phyloP scores from a whole-genome alignment of 345 rosid species.

The Eucalyptus guilfoylei region DNA sequence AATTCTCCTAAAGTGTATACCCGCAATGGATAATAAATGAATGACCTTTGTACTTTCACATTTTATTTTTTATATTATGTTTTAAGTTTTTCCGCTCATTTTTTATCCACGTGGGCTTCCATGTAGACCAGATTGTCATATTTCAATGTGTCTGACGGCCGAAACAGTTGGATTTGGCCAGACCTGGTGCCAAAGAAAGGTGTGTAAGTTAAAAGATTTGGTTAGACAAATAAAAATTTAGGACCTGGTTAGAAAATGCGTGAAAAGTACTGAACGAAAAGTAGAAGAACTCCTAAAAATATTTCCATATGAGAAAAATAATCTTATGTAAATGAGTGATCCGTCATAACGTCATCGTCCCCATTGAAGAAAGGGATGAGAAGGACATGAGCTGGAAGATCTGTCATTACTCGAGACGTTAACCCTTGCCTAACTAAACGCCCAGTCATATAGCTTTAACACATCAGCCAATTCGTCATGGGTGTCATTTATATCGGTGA shows the following conservation, averaged over 20 bases:
- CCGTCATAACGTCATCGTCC: not conserved
- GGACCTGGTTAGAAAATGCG: not conserved
- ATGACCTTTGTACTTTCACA: no score
- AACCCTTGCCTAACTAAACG: not conserved
- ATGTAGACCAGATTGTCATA: no score
- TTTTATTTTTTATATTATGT: no score
- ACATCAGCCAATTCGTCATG: not conserved
- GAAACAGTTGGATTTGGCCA: no score
- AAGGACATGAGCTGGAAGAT: not conserved
- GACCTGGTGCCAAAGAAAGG: no score
- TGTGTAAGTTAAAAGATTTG: not conserved
- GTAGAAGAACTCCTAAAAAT: not conserved
- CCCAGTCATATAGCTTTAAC: not conserved
- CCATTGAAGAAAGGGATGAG: not conserved
- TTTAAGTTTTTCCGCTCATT: no score
- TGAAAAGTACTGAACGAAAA: not conserved
- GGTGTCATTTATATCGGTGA: not conserved
- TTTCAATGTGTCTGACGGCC: no score
- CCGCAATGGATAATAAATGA: no score
- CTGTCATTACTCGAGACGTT: not conserved
- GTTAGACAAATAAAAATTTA: not conserved
- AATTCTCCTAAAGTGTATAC: no score
- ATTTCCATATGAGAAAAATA: no score
- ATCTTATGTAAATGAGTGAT: not conserved
- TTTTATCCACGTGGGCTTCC: no score